Evolutionary conservation across 1,139 yeast genomes (phyloP), one percentile per base, ranked within the genome.

Genomic region (Protomyces macrosporus): DNA sequence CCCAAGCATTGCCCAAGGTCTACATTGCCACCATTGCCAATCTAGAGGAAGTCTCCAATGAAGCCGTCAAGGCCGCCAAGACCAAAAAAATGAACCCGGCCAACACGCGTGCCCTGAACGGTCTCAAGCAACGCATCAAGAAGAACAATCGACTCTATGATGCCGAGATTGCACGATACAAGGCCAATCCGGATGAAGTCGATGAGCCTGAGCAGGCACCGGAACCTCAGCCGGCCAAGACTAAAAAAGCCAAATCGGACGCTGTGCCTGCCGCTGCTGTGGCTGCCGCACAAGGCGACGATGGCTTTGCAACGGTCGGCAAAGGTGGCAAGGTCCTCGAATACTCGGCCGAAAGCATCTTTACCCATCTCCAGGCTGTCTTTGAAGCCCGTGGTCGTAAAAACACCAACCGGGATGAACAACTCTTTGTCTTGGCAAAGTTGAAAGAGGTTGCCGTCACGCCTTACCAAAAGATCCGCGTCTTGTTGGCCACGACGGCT

Each of bases 351-450:
- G 78, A 75, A 57, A 78, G 79, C 68, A 85, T 91, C 64, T 90
- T 91, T 79, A 80, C 85, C 66, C 84, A 88, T 53, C 81, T 93
- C 74, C 84, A 86, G 74, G 78, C 84, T 64, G 85, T 95, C 67
- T 79, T 88, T 68, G 98, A 93, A 75, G 82, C 91, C 59, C 87
- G 98, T 77, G 98, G 98, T 80, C 91, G 91, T 80, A 93, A 90
- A 81, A 90, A 89, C 75, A 87, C 90, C 69, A 97, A 93, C 75
- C 84, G 86, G 70, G 77, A 75, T 67, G 96, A 88, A 75, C 97
- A 93, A 76, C 83, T 90, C 69, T 78, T 79, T 68, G 80, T 81
- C 55, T 81, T 93, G 73, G 96, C 88, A 76, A 79, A 79, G 54
- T 80, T 90, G 68, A 76, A 87, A 68, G 73, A 75, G 23, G 77